These are phyloP conservation scores for Trypanosoma boissoni DNA, from an alignment of 208 protist species.

Conservation along the genomic window DNA sequence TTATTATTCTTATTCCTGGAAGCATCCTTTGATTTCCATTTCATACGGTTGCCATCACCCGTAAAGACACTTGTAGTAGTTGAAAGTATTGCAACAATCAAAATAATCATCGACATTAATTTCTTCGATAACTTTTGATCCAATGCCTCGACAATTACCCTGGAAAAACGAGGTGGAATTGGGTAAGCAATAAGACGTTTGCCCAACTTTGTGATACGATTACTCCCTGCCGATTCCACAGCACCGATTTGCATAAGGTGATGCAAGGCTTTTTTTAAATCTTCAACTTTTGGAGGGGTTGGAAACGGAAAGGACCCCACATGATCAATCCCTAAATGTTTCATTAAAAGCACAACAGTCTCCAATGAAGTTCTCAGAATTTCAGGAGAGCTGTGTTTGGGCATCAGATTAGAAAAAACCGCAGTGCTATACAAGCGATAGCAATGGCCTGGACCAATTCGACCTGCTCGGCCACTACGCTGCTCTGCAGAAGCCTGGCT, in stretches of 20 bases:
- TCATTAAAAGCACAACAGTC: constrained; percentile 91
- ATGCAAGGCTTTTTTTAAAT: constrained; percentile 64
- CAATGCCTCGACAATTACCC: constrained; percentile 62
- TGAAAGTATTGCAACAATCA: constrained; percentile 59
- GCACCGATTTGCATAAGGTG: constrained; percentile 79
- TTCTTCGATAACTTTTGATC: constrained; percentile 19
- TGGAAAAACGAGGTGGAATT: constrained; percentile 81
- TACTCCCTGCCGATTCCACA: constrained; percentile 41
- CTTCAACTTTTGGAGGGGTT: constrained; percentile 59
- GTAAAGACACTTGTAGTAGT: constrained; percentile 85
- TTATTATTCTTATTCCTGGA: too few relatives aligned
- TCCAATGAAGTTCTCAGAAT: constrained; percentile 90
- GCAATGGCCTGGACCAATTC: constrained; percentile 95
- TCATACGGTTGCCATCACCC: constrained; percentile 74
- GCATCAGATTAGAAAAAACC: constrained; percentile 97
- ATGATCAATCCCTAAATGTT: constrained; percentile 85
- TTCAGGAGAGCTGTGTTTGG: constrained; percentile 94
- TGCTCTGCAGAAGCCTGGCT: constrained; percentile 97
- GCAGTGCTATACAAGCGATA: constrained; percentile 97
- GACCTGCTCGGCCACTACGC: constrained; percentile 95
- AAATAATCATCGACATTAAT: constrained; percentile 48
- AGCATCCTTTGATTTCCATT: constrained; percentile 47
- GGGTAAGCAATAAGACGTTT: constrained; percentile 70
- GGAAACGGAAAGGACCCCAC: constrained; percentile 89
- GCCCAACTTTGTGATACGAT: constrained; percentile 68